Base-by-base conservation (phyloP, 2,329 filamentous ascomycete genomes). In the Cladophialophora psammophila region DNA sequence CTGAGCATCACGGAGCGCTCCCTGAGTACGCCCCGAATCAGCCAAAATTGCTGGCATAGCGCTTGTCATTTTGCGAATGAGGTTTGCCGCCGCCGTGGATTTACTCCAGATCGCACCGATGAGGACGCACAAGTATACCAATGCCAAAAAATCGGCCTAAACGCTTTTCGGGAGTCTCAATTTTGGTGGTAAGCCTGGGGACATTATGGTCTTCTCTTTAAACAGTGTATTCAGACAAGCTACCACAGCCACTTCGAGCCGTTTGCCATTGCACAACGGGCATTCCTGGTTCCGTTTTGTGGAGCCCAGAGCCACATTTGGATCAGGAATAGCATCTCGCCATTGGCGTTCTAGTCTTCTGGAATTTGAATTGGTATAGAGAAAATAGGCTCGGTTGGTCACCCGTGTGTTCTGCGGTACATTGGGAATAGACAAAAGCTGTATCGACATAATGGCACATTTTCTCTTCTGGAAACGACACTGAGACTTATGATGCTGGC, bases 221-320 rank as follows among this genome's bases (percentile, higher is more conserved):
- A 15, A 48, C 42, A 12, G 10, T n/a, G 42, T 5, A 48, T 20
- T 48, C 5, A 20, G 42, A 48, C n/a, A 48, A 48, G 18, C 42
- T 48, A 48, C 42, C 42, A 12, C 7, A 48, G 8, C 18, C n/a
- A 20, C 10, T 48, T 48, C 42, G 20, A 15, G 42, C 10, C 42
- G 42, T 48, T 48, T 4, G 42, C 42, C 42, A 2, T 48, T 20
- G 18, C 42, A 48, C 42, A 6, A n/a, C n/a, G 42, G 42, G 18
- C n/a, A 48, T 18, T 48, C 42, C 42, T 48, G 15, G 42, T 48
- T 48, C n/a, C 42, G 42, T 48, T 48, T 48, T 48, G 42, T 48
- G 42, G 42, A 48, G 20, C n/a, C 42, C n/a, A 20, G 18, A 8
- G 10, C 10, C n/a, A 48, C 42, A 20, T 3, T 8, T 20, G n/a